Evolutionary conservation across 2,329 filamentous ascomycete species (phyloP), one percentile per base, ranked within the genome.

Genomic region (Pezicula neosporulosa): DNA sequence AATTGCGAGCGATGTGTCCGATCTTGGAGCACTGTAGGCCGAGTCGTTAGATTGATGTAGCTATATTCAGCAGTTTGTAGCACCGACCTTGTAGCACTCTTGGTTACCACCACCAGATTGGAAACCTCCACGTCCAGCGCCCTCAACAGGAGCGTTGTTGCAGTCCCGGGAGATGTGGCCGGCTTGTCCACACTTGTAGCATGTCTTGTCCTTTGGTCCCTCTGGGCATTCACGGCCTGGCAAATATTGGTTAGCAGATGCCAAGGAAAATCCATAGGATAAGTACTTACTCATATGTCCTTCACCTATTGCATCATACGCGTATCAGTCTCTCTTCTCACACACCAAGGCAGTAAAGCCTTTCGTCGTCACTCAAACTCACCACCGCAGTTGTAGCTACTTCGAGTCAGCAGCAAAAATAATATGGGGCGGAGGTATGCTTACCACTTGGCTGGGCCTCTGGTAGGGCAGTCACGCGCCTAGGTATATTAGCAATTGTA

Each of bases 1-100:
- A 94, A 81, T 91, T 91, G 65, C 89, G 90, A 63, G 94, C 93
- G 72, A 97, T 97, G 81, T 97, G 94, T 55, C 94, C 94, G 61
- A 91, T 81, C 78, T 96, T 89, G 58, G 92, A 92, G 76, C 94
- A 99, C 87, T 85, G 19, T 8, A 47, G 37, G 15, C 8, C 37
- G 13, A 18, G 6, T 13, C 21, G 18, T 60, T 13, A 58, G 53
- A n/a, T 46, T 33, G 30, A 33, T 33, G 38, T 19, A n/a, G 38
- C 33, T 45, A 58, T 15, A 61, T 47, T 4, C 38, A 35, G 10
- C 19, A 13, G 21, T 36, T 28, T 5, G 12, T n/a, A 13, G 2
- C 15, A 44, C 42, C 9, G 28, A 66, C 65, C 63, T 97, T 97
- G 85, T 97, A 97, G 85, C 91, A 96, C 76, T 96, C 87, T 87